These are phyloP conservation scores for Nepenthes gracilis DNA, from an alignment of 148 eudicot species.

Conservation along the genomic window DNA sequence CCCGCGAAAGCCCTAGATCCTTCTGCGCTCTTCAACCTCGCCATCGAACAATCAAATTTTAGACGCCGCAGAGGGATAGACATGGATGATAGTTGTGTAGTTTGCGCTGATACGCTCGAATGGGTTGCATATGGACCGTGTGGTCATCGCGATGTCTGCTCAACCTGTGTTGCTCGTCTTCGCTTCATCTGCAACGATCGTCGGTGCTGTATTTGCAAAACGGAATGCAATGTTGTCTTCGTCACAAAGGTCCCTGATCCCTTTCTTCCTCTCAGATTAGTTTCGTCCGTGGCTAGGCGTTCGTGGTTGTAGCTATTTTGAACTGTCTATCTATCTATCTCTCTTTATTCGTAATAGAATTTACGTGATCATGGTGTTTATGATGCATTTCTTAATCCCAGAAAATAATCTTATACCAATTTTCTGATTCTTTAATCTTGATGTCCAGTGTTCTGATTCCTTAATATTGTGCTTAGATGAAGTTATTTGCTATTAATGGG, in stretches of 20 bases:
- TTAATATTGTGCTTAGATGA: background rate
- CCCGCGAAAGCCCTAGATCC: no score
- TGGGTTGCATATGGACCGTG: slow-evolving; percentile 93
- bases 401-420: no score
- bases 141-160: slow-evolving; percentile 89
- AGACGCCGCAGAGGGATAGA: background rate
- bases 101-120: slow-evolving; percentile 72
- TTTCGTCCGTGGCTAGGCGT: background rate
- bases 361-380: no score
- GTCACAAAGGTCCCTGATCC: slow-evolving; percentile 65
- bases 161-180: slow-evolving; percentile 92
- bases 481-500: background rate
- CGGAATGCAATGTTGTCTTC: slow-evolving; percentile 46
- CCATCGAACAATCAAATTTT: no score
- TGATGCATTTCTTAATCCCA: no score
- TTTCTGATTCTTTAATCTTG: no score
- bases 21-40: no score
- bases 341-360: no score
- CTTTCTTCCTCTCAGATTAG: background rate
- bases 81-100: slow-evolving; percentile 96
- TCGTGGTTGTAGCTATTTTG: background rate
- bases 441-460: background rate
- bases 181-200: slow-evolving; percentile 91
- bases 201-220: slow-evolving; percentile 84
- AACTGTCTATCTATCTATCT: background rate